A percentile compares a stretch with the other conserved stretches of the same genome.
phyloP scores from a whole-genome alignment of 2,329 filamentous ascomycete genomes.

The Cordyceps sp. region DNA sequence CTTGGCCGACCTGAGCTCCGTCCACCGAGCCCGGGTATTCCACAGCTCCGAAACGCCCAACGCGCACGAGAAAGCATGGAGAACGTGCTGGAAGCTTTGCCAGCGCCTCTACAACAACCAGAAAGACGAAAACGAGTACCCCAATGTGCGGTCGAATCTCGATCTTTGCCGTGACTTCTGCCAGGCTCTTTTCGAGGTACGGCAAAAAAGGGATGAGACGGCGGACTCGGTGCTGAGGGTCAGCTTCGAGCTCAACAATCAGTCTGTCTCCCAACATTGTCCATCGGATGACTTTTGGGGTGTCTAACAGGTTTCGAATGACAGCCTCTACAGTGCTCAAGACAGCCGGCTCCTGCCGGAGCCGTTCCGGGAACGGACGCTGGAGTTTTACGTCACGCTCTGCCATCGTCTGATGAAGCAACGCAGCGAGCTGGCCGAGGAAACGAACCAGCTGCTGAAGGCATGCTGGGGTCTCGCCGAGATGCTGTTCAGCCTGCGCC shows the following conservation, averaged over 20 bases:
- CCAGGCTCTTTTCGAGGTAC: conserved; percentile 75
- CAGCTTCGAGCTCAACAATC: conserved; percentile 90
- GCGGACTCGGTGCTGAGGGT: conserved; percentile 79
- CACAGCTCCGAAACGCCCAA: conserved; percentile 57
- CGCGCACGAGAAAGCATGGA: conserved; percentile 79
- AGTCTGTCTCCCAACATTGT: too few species aligned
- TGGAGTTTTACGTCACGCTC: conserved; percentile 88
- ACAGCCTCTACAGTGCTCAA: conserved; percentile 72
- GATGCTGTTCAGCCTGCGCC: conserved; percentile 81
- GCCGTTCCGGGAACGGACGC: conserved; percentile 70
- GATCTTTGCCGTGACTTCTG: conserved; percentile 87
- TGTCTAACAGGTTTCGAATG: neutral
- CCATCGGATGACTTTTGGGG: too few species aligned
- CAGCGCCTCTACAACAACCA: conserved; percentile 74
- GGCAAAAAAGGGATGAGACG: conserved; percentile 59
- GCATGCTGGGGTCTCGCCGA: conserved; percentile 86
- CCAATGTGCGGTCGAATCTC: conserved; percentile 56
- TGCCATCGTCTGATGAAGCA: conserved; percentile 97
- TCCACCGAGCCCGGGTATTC: conserved; percentile 66
- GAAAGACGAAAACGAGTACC: conserved; percentile 50
- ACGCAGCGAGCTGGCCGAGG: conserved; percentile 56
- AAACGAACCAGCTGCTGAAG: conserved; percentile 69
- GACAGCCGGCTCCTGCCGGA: conserved; percentile 65
- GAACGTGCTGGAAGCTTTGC: conserved; percentile 84
- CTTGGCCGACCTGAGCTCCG: conserved; percentile 67